A percentile compares a stretch with the other conserved stretches of the same genome.
Evolutionary conservation across 352 stramenopile species (phyloP).

Genomic region (Aphanomyces euteiches): DNA sequence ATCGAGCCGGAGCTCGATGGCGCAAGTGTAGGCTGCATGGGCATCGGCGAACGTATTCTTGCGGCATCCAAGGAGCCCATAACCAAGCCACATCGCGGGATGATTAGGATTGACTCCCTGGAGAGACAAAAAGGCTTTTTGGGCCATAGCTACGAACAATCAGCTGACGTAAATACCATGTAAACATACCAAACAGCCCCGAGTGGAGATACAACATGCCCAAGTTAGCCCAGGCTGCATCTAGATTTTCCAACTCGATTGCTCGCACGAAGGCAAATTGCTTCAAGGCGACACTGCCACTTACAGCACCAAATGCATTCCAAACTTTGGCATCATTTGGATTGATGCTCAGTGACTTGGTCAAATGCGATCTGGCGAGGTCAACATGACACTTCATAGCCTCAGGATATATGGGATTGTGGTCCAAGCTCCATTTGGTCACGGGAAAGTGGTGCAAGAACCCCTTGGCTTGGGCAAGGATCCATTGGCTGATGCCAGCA

Average conservation of each 20-base stretch:
- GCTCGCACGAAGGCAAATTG: constrained; percentile 75
- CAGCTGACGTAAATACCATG: background rate
- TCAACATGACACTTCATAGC: constrained; percentile 34
- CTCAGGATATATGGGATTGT: background rate
- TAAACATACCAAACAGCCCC: constrained; percentile 20
- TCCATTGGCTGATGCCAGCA: constrained; percentile 70
- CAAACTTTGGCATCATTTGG: constrained; percentile 55
- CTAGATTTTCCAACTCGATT: constrained; percentile 52
- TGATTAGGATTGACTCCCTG: constrained; percentile 80
- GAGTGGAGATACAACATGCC: constrained; percentile 76
- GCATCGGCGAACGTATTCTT: constrained; percentile 45
- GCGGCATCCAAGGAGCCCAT: constrained; percentile 62
- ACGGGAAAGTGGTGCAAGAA: constrained; percentile 37
- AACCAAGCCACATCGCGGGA: constrained; percentile 82
- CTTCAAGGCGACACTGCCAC: constrained; percentile 62
- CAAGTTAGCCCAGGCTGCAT: constrained; percentile 78
- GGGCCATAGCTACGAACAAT: constrained; percentile 41
- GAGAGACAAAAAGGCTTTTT: constrained; percentile 75
- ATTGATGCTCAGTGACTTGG: constrained; percentile 45
- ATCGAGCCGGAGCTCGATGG: constrained; percentile 65
- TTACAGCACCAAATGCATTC: constrained; percentile 72
- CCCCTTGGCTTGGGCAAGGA: constrained; percentile 56
- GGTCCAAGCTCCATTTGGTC: constrained; percentile 44
- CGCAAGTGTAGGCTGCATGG: constrained; percentile 72
- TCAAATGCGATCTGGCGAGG: constrained; percentile 44